Conservation (phyloP, 129 eudicot genomes). For the Tagetes erecta region DNA sequence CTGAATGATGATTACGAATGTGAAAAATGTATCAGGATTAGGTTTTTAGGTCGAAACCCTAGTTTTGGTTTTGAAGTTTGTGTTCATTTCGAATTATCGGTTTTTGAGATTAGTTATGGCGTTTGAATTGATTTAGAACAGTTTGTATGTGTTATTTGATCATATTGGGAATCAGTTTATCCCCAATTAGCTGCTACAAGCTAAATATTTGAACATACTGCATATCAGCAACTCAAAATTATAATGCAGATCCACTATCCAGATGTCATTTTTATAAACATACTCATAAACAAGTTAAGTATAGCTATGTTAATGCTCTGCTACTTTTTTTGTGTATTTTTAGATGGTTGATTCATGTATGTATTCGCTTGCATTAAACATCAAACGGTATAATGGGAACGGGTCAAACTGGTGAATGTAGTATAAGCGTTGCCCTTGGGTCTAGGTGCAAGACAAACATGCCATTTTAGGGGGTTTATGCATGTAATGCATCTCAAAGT, state of each 20-base stretch:
- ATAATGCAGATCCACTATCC: not conserved
- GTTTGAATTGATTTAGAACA: not conserved
- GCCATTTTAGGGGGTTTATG: no score
- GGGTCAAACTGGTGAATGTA: not conserved
- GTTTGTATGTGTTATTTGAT: not conserved
- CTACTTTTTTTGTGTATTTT: not conserved
- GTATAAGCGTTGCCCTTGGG: no score
- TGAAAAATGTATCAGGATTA: not conserved
- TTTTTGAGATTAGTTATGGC: conserved; percentile 4
- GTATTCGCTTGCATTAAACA: not conserved
- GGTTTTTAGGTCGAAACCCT: not conserved
- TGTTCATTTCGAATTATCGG: not conserved
- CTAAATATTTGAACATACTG: not conserved
- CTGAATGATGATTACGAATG: not conserved
- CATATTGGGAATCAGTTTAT: not conserved
- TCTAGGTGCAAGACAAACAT: no score
- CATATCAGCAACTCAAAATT: not conserved
- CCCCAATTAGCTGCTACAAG: not conserved
- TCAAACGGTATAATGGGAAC: not conserved
- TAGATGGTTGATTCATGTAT: not conserved
- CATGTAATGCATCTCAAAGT: not conserved
- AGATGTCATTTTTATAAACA: not conserved
- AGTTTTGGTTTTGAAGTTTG: not conserved
- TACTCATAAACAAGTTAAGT: not conserved
- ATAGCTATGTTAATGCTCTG: not conserved